These are phyloP conservation scores for Paraphaeosphaeria sporulosa DNA, from an alignment of 2,329 filamentous ascomycete species.

Conservation along the genomic window DNA sequence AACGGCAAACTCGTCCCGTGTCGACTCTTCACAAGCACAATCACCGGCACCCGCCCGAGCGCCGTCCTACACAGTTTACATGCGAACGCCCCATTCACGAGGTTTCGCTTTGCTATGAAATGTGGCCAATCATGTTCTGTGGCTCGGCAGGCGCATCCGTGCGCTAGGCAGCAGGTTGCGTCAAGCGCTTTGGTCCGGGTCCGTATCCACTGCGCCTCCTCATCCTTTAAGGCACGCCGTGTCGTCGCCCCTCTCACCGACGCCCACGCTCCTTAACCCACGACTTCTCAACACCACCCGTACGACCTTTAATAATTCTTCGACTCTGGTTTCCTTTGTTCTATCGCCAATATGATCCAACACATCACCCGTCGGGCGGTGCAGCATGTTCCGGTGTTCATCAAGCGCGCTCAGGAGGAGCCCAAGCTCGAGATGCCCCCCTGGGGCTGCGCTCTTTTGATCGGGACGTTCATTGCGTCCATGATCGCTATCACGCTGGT, in stretches of 20 bases:
- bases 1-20: not conserved
- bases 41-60: not conserved
- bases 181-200: slow-evolving; percentile 13
- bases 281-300: slow-evolving; percentile 12
- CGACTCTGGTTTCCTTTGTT: slow-evolving; percentile 13
- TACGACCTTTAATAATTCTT: slow-evolving; percentile 10
- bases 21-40: not conserved
- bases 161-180: slow-evolving; percentile 24
- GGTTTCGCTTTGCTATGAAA: not conserved
- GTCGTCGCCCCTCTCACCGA: slow-evolving; percentile 4
- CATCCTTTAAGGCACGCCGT: not conserved
- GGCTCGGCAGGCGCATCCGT: slow-evolving; percentile 12
- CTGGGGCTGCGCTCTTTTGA: slow-evolving; percentile 39
- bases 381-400: slow-evolving; percentile 34
- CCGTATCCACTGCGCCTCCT: slow-evolving; percentile 11
- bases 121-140: slow-evolving; percentile 3
- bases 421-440: slow-evolving; percentile 36
- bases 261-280: slow-evolving; percentile 13
- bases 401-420: slow-evolving; percentile 37
- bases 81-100: not conserved
- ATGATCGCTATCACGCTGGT: slow-evolving; percentile 53
- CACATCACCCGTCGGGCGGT: slow-evolving; percentile 43
- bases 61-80: not conserved
- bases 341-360: slow-evolving; percentile 30
- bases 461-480: slow-evolving; percentile 49